Percentiles rank a stretch among this genome's conserved stretches.
These are phyloP conservation scores for Voacanga thouarsii DNA, from an alignment of 257 asterid species.

Conservation along the genomic window DNA sequence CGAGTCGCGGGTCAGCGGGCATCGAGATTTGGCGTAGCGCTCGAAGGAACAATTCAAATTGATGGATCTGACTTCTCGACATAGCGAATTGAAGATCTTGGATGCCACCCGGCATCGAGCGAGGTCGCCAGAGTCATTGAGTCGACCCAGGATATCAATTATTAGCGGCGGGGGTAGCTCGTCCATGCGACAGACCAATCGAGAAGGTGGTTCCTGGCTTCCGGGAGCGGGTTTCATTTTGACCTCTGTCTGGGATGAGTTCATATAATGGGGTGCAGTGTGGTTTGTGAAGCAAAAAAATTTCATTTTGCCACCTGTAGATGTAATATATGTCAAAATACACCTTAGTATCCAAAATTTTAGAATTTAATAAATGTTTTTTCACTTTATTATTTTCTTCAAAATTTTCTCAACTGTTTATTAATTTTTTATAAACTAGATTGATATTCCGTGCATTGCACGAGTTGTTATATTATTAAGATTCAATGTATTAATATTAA, in stretches of 20 bases:
- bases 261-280: too few species aligned
- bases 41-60: conserved; percentile 56
- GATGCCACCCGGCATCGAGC: conserved; percentile 70
- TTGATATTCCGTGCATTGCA: too few species aligned
- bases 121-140: conserved; percentile 54
- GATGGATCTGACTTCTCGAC: conserved; percentile 53
- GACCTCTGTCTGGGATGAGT: conserved; percentile 31
- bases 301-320: too few species aligned
- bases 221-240: background rate
- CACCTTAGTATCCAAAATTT: too few species aligned
- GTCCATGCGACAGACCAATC: conserved; percentile 42
- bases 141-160: conserved; percentile 64
- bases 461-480: too few species aligned
- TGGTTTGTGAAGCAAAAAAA: too few species aligned
- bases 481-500: too few species aligned
- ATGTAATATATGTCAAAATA: too few species aligned
- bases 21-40: conserved; percentile 66
- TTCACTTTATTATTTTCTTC: too few species aligned
- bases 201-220: background rate
- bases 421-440: too few species aligned
- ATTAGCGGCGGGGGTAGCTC: conserved; percentile 61
- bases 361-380: too few species aligned
- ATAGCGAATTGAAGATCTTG: conserved; percentile 49
- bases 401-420: too few species aligned
- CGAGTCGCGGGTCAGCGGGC: conserved; percentile 39